Conservation (phyloP, 2,329 filamentous ascomycete species). For the Beauveria sp. region DNA sequence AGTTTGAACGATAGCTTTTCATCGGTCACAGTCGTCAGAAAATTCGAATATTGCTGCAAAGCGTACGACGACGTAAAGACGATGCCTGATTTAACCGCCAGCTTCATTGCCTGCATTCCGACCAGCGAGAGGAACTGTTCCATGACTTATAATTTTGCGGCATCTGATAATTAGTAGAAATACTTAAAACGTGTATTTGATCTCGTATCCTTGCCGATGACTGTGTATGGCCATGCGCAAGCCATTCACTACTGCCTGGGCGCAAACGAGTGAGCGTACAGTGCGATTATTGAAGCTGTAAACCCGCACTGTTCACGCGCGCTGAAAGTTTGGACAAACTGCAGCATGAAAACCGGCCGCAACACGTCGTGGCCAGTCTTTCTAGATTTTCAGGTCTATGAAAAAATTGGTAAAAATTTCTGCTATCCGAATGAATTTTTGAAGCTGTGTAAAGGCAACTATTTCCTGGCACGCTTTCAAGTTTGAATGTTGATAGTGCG, state of each 20-base stretch:
- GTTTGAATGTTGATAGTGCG: neutral
- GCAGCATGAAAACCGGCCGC: neutral
- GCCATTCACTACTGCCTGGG: conserved; percentile 1
- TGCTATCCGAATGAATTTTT: neutral
- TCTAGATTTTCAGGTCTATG: neutral
- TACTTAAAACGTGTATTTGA: neutral
- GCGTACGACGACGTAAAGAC: conserved; percentile 79
- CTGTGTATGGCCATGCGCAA: neutral
- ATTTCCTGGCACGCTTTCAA: neutral
- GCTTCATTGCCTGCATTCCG: conserved; percentile 73
- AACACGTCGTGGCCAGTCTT: too few relatives aligned
- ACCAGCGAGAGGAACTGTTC: conserved; percentile 53
- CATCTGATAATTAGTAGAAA: too few relatives aligned
- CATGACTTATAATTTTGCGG: conserved; percentile 33
- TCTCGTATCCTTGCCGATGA: neutral
- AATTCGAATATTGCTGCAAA: conserved; percentile 69
- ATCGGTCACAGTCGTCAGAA: conserved; percentile 72
- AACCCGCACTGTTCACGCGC: neutral
- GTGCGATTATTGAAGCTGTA: conserved; percentile 1
- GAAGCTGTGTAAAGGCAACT: neutral
- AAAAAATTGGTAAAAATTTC: neutral
- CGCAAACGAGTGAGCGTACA: neutral
- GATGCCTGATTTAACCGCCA: conserved; percentile 82
- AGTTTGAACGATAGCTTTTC: conserved; percentile 62
- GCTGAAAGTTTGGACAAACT: neutral